These are phyloP conservation scores for Hibiscus tridactylites DNA, from an alignment of 345 rosid species.

Conservation along the genomic window DNA sequence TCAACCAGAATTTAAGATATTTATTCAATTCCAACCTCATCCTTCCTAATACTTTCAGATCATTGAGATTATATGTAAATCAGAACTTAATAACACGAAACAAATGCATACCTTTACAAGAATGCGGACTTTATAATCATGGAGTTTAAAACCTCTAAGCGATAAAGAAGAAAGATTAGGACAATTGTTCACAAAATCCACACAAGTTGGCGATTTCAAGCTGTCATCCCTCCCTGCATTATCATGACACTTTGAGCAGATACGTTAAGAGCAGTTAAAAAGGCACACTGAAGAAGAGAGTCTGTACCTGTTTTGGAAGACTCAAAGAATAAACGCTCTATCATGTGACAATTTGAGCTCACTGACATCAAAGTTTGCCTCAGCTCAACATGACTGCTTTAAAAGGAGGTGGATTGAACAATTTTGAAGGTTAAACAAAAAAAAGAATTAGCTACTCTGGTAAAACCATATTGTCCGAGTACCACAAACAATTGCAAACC, in stretches of 20 bases:
- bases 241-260: slow-evolving; percentile 18
- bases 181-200: slow-evolving; percentile 61
- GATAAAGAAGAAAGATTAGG: slow-evolving; percentile 66
- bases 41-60: neutral
- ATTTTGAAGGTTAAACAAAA: neutral
- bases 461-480: neutral
- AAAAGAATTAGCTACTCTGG: neutral
- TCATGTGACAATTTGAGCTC: slow-evolving; percentile 47
- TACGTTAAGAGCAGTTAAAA: slow-evolving; percentile 4
- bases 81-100: neutral
- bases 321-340: slow-evolving; percentile 71
- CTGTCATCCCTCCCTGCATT: slow-evolving; percentile 58
- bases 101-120: slow-evolving; percentile 52
- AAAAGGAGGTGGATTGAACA: neutral
- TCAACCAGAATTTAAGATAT: neutral
- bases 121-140: slow-evolving; percentile 44
- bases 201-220: slow-evolving; percentile 51
- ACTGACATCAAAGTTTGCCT: slow-evolving; percentile 56
- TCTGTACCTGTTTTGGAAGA: slow-evolving; percentile 52
- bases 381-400: slow-evolving; percentile 52
- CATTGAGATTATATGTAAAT: slow-evolving; percentile 1
- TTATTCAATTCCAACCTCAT: neutral
- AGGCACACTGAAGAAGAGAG: slow-evolving; percentile 13
- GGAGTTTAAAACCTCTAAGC: slow-evolving; percentile 77
- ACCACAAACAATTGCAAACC: neutral